A percentile compares a stretch with the other conserved stretches of the same genome.
phyloP scores from a whole-genome alignment of 768 basidiomycete genomes.

The Ephemerocybe angulata region DNA sequence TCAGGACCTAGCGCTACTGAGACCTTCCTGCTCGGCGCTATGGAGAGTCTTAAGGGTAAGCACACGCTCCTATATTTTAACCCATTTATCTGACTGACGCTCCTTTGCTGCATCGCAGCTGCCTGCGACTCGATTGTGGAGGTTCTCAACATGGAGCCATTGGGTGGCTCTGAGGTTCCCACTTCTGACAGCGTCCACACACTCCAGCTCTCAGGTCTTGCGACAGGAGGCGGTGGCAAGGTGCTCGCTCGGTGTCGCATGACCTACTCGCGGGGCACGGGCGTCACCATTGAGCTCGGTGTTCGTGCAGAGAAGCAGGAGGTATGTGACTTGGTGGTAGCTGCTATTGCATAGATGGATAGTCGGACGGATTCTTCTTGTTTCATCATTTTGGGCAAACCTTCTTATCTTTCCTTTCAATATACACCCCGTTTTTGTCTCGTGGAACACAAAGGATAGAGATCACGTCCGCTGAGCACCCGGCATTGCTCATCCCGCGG shows the following conservation, averaged over 20 bases:
- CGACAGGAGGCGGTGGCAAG: constrained; percentile 93
- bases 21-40: constrained; percentile 87
- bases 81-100: constrained; percentile 9
- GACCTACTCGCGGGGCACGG: constrained; percentile 87
- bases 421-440: background rate
- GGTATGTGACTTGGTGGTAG: constrained; percentile 82
- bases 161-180: constrained; percentile 87
- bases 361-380: constrained; percentile 11
- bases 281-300: constrained; percentile 88
- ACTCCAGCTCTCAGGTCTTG: constrained; percentile 87
- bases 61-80: constrained; percentile 13
- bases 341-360: constrained; percentile 72
- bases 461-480: background rate
- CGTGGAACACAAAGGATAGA: background rate
- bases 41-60: constrained; percentile 92
- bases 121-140: constrained; percentile 96
- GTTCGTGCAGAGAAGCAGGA: constrained; percentile 90
- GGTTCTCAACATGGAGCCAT: constrained; percentile 93
- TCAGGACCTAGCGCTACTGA: constrained; percentile 78
- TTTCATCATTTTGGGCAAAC: constrained; percentile 10
- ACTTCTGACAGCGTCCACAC: constrained; percentile 87
- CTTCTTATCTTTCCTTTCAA: background rate
- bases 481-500: background rate
- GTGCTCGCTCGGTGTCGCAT: constrained; percentile 91
- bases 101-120: constrained; percentile 45